Evolutionary conservation across 257 asterid genomes (phyloP), one percentile per base, ranked within the genome.

Genomic region (Nyctanthes arbortristis): DNA sequence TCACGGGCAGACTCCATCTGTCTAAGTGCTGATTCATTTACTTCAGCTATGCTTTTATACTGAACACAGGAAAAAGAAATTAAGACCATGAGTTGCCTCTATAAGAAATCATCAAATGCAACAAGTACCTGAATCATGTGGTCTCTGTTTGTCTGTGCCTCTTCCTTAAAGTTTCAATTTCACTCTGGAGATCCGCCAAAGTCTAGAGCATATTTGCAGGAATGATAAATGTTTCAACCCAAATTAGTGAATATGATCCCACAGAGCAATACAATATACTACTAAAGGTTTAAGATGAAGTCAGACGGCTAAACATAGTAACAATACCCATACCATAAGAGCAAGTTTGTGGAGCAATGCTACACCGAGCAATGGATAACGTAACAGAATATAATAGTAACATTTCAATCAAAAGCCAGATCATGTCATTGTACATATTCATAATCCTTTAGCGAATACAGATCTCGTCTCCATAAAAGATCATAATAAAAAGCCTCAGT

Each of bases 31-130:
- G 80, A 88, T 84, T 93, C 99, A 67, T 85, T 93, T 30, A 82
- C 90, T 81, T 85, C 84, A 67, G 99, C 96, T 25, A 93, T 87
- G 81, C 86, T 82, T 83, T 93, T 93, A 77, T 91, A 93, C 94
- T 93, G 92, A 76, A 66, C 43, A 63, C 0, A 77, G 47, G 61
- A 34, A 76, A 62, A 35, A 22, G 25, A 70, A 71, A 70, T 13
- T 83, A 70, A 86, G 79, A 64, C 57, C 61, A 71, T 31, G 67
- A 71, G 45, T 54, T 11, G 64, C 43, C 27, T 37, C 18, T 5
- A 22, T 7, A 66, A 22, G 59, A 61, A 71, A 7, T 36, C 14
- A 74, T 60, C 33, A 29, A 67, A 69, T 12, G 11, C 31, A 55
- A n/a, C 8, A 18, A 28, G 14, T 70, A 91, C 97, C 96, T 91